Conservation (phyloP, 108 stramenopile genomes). For the Pinguiococcus pyrenoidosus region DNA sequence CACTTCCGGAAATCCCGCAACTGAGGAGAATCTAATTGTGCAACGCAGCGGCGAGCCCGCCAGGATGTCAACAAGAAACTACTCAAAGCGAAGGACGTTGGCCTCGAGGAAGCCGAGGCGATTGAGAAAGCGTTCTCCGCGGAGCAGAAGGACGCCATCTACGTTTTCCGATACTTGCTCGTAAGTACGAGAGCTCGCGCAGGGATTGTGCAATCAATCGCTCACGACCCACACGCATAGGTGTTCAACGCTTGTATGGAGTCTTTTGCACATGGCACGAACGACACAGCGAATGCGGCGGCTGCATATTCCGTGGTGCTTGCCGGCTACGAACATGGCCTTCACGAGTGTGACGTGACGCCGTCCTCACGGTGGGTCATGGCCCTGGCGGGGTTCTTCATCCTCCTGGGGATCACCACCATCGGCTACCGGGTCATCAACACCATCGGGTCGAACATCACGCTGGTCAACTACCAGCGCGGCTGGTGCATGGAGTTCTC, state of each 20-base stretch:
- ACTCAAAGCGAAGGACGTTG: no score
- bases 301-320: neutral
- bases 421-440: conserved; percentile 3
- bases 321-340: neutral
- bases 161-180: no score
- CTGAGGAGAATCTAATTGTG: no score
- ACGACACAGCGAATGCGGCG: conserved; percentile 6
- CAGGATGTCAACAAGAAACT: no score
- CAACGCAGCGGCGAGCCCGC: no score
- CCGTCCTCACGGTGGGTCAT: neutral
- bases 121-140: no score
- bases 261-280: conserved; percentile 2
- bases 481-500: neutral
- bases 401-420: conserved; percentile 1
- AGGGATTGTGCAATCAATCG: no score
- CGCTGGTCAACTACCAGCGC: neutral
- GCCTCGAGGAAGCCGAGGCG: no score
- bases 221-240: no score
- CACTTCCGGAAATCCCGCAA: no score
- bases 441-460: conserved; percentile 1
- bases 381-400: neutral
- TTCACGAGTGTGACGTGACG: neutral
- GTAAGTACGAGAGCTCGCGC: no score
- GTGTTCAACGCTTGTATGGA: neutral
- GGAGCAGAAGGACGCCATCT: no score